Evolutionary conservation across 139 green algal species (phyloP), one percentile per base, ranked within the genome.

Genomic region (Tetratostichococcus sp.): DNA sequence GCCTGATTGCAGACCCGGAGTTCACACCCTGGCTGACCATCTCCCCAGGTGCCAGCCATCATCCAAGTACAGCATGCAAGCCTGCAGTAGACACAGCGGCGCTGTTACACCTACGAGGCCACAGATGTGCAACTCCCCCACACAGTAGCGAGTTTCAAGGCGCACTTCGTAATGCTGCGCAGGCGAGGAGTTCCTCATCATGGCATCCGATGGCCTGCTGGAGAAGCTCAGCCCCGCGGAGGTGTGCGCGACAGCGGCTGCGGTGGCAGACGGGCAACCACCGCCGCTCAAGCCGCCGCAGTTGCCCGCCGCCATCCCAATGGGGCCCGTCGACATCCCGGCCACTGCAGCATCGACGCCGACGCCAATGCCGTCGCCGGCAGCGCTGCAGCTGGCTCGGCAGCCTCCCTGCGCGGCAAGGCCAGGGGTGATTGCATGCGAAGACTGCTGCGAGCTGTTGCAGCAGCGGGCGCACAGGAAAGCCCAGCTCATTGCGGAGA

Each of bases 191-290:
- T 70, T 85, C 32, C 72, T 90, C 32, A 21, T 90, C 30, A 72
- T 90, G 11, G 72, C 70, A 0, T 84, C 83, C 4, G 85, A 90
- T 43, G 85, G 85, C 0, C 34, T 84, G 23, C 76, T 82, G 28
- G 85, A 90, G 68, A 75, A 16, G n/a, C 26, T 90, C 57, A 42
- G 31, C 17, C 23, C 39, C 6, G 75, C 68, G 8, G 77, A 82
- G 30, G 43, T 86, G 33, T 91, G 86, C 35, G n/a, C 73, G 19
- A 71, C 72, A 32, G 77, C 77, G 34, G 22, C 2, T 6, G 59
- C 33, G 35, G 50, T 4, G 8, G 31, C 35, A 17, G n/a, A 35
- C 57, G 75, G 67, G n/a, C 23, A 11, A 28, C 50, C 50, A 26
- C 50, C 19, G 50, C 50, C 19, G 19, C 11, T 62, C 2, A 2